phyloP scores from a whole-genome alignment of 2,329 filamentous ascomycete genomes.

The Penicillium sp. region DNA sequence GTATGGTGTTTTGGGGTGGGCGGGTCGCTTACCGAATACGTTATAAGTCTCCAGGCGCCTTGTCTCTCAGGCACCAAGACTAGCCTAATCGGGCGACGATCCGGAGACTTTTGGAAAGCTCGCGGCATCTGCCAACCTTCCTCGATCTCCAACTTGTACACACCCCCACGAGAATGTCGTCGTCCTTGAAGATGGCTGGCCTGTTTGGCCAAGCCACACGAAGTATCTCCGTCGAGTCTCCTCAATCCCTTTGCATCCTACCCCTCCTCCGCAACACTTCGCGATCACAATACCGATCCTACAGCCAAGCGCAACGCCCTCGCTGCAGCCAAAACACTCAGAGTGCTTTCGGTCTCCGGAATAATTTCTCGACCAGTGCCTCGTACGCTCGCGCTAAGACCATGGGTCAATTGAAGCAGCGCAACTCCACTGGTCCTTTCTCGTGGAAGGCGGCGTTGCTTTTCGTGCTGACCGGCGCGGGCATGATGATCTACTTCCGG shows the following conservation, averaged over 20 bases:
- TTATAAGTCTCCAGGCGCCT: background rate
- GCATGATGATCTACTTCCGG: slow-evolving; percentile 88
- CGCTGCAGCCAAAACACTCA: slow-evolving; percentile 17
- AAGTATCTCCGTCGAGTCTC: slow-evolving; percentile 13
- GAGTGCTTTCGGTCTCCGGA: slow-evolving; percentile 12
- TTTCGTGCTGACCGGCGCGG: slow-evolving; percentile 78
- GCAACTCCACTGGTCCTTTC: slow-evolving; percentile 66
- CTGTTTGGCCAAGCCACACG: slow-evolving; percentile 23
- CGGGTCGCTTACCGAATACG: too few species aligned
- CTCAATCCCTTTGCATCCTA: slow-evolving; percentile 19
- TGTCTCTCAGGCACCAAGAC: slow-evolving; percentile 21
- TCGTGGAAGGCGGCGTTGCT: slow-evolving; percentile 88
- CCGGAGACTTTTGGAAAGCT: slow-evolving; percentile 28
- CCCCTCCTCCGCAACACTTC: slow-evolving; percentile 23
- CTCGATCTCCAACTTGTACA: slow-evolving; percentile 4
- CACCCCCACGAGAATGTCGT: slow-evolving; percentile 29
- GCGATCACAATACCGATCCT: slow-evolving; percentile 27
- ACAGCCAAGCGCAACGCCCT: slow-evolving; percentile 26
- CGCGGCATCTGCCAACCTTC: slow-evolving; percentile 8
- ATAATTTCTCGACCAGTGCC: slow-evolving; percentile 35
- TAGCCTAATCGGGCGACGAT: slow-evolving; percentile 28
- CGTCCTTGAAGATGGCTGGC: slow-evolving; percentile 29
- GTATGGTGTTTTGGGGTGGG: too few species aligned
- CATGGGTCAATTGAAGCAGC: slow-evolving; percentile 46
- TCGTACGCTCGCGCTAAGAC: slow-evolving; percentile 35